Percentiles rank a stretch among this genome's conserved stretches.
Evolutionary conservation across 345 rosid species (phyloP).

Genomic region (Xanthoceras sorbifolium): DNA sequence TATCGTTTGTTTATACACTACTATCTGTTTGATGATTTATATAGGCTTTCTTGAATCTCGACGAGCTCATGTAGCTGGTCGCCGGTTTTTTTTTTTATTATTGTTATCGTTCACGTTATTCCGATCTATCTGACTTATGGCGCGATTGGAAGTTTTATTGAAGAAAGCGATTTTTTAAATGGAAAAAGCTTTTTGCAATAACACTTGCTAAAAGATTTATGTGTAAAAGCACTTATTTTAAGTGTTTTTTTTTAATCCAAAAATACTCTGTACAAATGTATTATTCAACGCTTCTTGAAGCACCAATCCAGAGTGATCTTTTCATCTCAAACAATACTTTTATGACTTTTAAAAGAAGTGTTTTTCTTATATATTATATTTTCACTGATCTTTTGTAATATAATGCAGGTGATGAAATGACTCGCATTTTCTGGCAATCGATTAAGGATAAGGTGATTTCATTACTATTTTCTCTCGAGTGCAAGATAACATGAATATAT

Average conservation of each 20-base stretch:
- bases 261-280: too few species aligned
- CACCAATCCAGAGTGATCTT: too few species aligned
- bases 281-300: too few species aligned
- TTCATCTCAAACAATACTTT: neutral
- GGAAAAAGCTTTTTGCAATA: neutral
- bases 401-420: conserved; percentile 95
- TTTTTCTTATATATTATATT: neutral
- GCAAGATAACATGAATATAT: neutral
- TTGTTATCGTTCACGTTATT: neutral
- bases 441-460: conserved; percentile 90
- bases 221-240: too few species aligned
- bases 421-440: conserved; percentile 87
- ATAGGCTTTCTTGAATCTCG: too few species aligned
- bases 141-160: neutral
- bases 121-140: neutral
- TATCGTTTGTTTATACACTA: neutral
- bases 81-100: neutral
- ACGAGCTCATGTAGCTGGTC: neutral
- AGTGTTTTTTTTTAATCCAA: too few species aligned
- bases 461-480: neutral
- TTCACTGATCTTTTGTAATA: conserved; percentile 7
- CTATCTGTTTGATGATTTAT: neutral
- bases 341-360: neutral
- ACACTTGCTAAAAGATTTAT: neutral
- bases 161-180: neutral